Base-by-base conservation (phyloP, 768 basidiomycete species). In the Russula griseocarnosa region DNA sequence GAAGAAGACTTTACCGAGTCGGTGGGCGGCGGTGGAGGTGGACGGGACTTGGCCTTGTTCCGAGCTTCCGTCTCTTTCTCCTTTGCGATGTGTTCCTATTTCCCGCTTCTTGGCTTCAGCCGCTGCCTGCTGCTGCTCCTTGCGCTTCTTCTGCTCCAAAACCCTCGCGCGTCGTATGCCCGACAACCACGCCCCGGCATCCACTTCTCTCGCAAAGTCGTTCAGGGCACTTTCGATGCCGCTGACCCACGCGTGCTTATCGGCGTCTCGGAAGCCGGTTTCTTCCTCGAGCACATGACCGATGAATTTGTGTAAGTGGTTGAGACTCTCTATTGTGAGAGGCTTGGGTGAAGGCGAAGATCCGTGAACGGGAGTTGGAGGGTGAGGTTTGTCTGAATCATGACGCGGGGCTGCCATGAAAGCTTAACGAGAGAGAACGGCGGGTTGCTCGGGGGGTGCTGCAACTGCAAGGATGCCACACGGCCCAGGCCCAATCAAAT, bases 31-130 rank as follows among this genome's bases (percentile, higher is more conserved):
- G 8, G 32, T 0, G 47, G 26, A 28, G 68, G 44, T 11, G 34
- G 22, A 13, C 66, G 62, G 36, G 26, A 16, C 38, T 57, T 62
- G n/a, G 34, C 32, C 56, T 56, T 64, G 32, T 20, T 57, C 26
- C 60, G 61, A 5, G 46, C 62, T 0, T 59, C 51, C 1, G 53
- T 55, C 56, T 67, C 66, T 50, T 68, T 66, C 49, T 61, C 68
- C 10, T 40, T 67, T 40, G 52, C 64, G 30, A 40, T 20, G 16
- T 46, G 64, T 28, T 67, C 60, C 34, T 58, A 55, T 16, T 16
- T 69, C 68, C 24, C 47, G 60, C 44, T 59, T 56, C 40, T 38
- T n/a, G 8, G 14, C 24, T 22, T 47, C 59, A 10, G 52, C 62
- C 7, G n/a, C 58, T 16, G n/a, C 42, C 11, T 18, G 26, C n/a